phyloP scores from a whole-genome alignment of 768 basidiomycete species.

The Phanerochaete carnosa region DNA sequence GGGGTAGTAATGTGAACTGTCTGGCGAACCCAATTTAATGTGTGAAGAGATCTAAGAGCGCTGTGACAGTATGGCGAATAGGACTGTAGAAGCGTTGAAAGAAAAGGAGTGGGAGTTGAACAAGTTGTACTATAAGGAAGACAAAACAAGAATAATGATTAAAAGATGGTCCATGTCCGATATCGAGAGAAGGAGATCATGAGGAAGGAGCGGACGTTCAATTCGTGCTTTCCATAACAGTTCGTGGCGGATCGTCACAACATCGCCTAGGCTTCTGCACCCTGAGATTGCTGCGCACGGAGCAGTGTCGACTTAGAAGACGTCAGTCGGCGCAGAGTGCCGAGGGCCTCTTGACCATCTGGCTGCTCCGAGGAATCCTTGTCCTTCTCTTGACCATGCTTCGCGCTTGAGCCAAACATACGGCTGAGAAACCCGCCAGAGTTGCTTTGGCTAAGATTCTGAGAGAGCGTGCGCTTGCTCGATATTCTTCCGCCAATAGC shows the following conservation, averaged over 20 bases:
- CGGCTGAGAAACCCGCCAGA: conserved; percentile 58
- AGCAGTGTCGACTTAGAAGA: conserved; percentile 44
- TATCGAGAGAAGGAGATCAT: not conserved
- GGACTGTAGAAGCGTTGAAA: not conserved
- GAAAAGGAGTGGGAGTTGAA: conserved; percentile 2
- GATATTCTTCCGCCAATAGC: conserved; percentile 1
- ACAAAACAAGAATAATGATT: conserved; percentile 1
- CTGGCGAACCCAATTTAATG: not conserved
- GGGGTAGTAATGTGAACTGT: conserved; percentile 15
- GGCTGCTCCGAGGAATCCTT: conserved; percentile 19
- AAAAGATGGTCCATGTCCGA: conserved; percentile 9
- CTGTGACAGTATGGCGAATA: conserved; percentile 3
- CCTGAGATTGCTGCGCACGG: conserved; percentile 22
- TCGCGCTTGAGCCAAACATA: conserved; percentile 69
- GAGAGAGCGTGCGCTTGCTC: conserved; percentile 15
- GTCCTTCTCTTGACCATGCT: conserved; percentile 23
- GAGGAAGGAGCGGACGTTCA: not conserved
- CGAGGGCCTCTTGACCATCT: conserved; percentile 26
- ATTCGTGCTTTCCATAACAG: not conserved
- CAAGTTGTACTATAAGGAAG: not conserved
- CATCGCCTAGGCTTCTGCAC: not conserved
- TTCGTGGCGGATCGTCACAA: not conserved
- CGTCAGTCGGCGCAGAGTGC: conserved; percentile 38
- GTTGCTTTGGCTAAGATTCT: conserved; percentile 4
- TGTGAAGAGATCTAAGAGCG: not conserved